These are phyloP conservation scores for Penicillium griseofulvum DNA, from an alignment of 2,329 filamentous ascomycete genomes.

Conservation along the genomic window DNA sequence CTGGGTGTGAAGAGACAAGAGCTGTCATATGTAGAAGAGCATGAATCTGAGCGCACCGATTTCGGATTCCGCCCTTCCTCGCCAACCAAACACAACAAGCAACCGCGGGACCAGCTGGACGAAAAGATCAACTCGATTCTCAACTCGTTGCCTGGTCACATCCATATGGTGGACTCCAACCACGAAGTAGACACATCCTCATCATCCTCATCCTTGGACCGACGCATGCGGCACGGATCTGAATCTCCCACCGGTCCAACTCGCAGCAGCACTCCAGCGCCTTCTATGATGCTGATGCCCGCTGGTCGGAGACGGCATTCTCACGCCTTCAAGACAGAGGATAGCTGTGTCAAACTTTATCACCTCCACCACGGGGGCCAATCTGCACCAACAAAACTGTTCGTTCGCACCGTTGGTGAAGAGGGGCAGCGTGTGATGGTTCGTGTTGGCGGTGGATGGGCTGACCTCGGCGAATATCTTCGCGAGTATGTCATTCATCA, in stretches of 20 bases:
- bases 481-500: conserved; percentile 93
- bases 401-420: conserved; percentile 88
- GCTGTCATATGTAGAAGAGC: conserved; percentile 20
- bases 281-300: conserved; percentile 68
- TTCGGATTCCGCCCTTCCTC: conserved; percentile 37
- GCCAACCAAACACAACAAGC: conserved; percentile 40
- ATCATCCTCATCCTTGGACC: conserved; percentile 34
- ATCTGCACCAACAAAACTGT: conserved; percentile 87
- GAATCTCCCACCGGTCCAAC: conserved; percentile 35
- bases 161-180: conserved; percentile 63
- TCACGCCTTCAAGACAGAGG: conserved; percentile 42
- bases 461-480: conserved; percentile 90
- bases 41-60: conserved; percentile 17
- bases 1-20: conserved; percentile 31
- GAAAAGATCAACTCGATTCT: conserved; percentile 78
- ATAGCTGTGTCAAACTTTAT: conserved; percentile 83
- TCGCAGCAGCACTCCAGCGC: conserved; percentile 58
- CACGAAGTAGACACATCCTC: conserved; percentile 34
- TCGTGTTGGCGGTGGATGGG: conserved; percentile 96
- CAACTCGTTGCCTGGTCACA: conserved; percentile 72
- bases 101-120: conserved; percentile 67
- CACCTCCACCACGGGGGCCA: conserved; percentile 82
- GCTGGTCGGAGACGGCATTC: conserved; percentile 42
- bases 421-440: conserved; percentile 94
- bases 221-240: conserved; percentile 33